Percentiles rank a stretch among this genome's conserved stretches.
phyloP scores from a whole-genome alignment of 2,329 filamentous ascomycete genomes.

The Cyphellophora attinorum region DNA sequence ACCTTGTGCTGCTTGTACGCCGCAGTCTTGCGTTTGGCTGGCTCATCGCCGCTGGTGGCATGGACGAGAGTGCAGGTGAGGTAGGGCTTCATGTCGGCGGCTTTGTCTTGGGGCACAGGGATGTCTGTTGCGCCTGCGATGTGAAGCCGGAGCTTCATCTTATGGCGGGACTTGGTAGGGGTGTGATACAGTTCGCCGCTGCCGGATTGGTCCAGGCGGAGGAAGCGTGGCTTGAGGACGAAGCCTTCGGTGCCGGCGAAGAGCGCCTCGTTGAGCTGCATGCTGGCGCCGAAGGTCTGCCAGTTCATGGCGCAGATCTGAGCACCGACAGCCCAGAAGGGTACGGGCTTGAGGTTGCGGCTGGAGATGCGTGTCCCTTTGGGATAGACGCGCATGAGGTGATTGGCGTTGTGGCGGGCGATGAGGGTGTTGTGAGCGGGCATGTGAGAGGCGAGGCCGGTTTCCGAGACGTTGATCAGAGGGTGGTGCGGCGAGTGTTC shows the following conservation, averaged over 20 bases:
- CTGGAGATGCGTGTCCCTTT: slow-evolving; percentile 18
- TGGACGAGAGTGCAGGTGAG: slow-evolving; percentile 16
- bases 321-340: slow-evolving; percentile 16
- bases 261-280: slow-evolving; percentile 18
- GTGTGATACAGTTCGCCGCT: slow-evolving; percentile 7
- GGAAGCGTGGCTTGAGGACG: slow-evolving; percentile 14
- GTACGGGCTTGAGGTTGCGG: slow-evolving; percentile 16
- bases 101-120: slow-evolving; percentile 13
- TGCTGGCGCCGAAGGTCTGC: slow-evolving; percentile 17
- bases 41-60: slow-evolving; percentile 10
- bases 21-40: slow-evolving; percentile 15
- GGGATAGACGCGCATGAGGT: slow-evolving; percentile 18
- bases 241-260: slow-evolving; percentile 18
- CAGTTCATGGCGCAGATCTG: slow-evolving; percentile 18
- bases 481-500: slow-evolving; percentile 13
- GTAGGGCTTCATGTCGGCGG: slow-evolving; percentile 17
- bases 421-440: slow-evolving; percentile 11
- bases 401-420: slow-evolving; percentile 14
- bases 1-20: slow-evolving; percentile 18
- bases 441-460: slow-evolving; percentile 11
- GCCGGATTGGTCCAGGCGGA: slow-evolving; percentile 12
- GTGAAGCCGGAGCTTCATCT: slow-evolving; percentile 14
- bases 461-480: slow-evolving; percentile 17
- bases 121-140: slow-evolving; percentile 15
- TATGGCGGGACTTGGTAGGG: no score